Evolutionary conservation across 176 grass and related monocot species (phyloP).

Genomic region (Juncus inflexus): DNA sequence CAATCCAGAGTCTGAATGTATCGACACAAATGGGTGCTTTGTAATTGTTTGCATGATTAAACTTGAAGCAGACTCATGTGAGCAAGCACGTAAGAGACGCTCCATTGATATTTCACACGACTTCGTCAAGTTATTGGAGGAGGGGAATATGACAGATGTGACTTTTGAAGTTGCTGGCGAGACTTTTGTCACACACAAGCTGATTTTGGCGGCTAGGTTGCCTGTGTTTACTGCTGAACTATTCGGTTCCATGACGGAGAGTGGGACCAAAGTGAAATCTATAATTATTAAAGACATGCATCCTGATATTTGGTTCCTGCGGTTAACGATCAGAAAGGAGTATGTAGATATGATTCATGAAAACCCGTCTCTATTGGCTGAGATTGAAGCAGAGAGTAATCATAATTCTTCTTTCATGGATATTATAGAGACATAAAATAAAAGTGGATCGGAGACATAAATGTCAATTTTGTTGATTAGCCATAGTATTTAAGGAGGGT

Average conservation of each 20-base stretch:
- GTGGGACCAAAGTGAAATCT: too few relatives aligned
- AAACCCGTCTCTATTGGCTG: not conserved
- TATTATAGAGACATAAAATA: too few relatives aligned
- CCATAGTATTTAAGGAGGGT: too few relatives aligned
- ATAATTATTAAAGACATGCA: slow-evolving; percentile 29
- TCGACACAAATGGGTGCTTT: not conserved
- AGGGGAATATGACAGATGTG: not conserved
- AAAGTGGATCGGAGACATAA: too few relatives aligned
- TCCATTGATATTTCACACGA: not conserved
- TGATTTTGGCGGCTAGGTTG: slow-evolving; percentile 28
- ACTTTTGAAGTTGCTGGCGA: not conserved
- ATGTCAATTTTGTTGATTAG: too few relatives aligned
- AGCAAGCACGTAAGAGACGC: not conserved
- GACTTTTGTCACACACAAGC: slow-evolving; percentile 12
- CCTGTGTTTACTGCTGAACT: slow-evolving; percentile 34
- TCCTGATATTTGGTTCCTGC: slow-evolving; percentile 6
- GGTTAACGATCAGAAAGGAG: not conserved
- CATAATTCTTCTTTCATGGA: too few relatives aligned
- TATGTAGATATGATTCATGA: not conserved
- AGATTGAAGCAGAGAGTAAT: not conserved
- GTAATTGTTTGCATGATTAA: not conserved
- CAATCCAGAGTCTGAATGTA: not conserved
- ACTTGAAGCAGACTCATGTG: not conserved
- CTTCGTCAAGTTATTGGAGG: slow-evolving; percentile 4
- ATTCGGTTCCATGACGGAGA: slow-evolving; percentile 25